Evolutionary conservation across 2,329 filamentous ascomycete genomes (phyloP).

Genomic region (Cladophialophora bantiana): DNA sequence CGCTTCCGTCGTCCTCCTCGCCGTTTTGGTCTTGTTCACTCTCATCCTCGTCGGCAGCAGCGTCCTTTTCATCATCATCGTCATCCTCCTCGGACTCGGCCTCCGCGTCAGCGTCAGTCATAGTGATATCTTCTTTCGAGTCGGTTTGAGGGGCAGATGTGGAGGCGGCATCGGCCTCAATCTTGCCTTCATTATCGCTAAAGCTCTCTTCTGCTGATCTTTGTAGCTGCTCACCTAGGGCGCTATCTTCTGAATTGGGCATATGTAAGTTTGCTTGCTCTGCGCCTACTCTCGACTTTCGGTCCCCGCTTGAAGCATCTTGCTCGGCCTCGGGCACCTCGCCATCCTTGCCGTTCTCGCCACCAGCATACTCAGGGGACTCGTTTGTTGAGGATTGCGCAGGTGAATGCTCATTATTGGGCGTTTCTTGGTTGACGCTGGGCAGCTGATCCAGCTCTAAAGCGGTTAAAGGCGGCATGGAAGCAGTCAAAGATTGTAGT

Average conservation of each 20-base stretch:
- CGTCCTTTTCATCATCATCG: slow-evolving; percentile 16
- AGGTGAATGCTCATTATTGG: neutral
- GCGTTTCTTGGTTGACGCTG: slow-evolving; percentile 16
- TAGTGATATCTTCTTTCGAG: slow-evolving; percentile 25
- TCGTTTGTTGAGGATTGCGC: neutral
- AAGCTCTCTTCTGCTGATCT: slow-evolving; percentile 32
- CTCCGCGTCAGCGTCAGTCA: slow-evolving; percentile 30
- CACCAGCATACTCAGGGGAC: neutral
- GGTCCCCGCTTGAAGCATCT: neutral
- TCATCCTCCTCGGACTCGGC: slow-evolving; percentile 17
- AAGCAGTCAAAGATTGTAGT: neutral
- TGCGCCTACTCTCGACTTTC: neutral
- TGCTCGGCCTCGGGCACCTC: neutral
- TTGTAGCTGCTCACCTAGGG: slow-evolving; percentile 35
- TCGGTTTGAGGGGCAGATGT: slow-evolving; percentile 11
- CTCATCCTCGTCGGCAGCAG: slow-evolving; percentile 21
- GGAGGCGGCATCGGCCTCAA: slow-evolving; percentile 11
- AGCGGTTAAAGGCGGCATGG: slow-evolving; percentile 32
- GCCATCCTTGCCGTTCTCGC: slow-evolving; percentile 10
- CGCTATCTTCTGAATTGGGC: slow-evolving; percentile 30
- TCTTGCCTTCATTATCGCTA: slow-evolving; percentile 27
- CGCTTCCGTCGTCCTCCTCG: slow-evolving; percentile 53
- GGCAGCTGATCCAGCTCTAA: slow-evolving; percentile 25
- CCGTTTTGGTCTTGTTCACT: slow-evolving; percentile 48
- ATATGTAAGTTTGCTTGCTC: slow-evolving; percentile 14